Evolutionary conservation across 78 protist species (phyloP), one percentile per base, ranked within the genome.

Genomic region (Chrysochromulina parva): DNA sequence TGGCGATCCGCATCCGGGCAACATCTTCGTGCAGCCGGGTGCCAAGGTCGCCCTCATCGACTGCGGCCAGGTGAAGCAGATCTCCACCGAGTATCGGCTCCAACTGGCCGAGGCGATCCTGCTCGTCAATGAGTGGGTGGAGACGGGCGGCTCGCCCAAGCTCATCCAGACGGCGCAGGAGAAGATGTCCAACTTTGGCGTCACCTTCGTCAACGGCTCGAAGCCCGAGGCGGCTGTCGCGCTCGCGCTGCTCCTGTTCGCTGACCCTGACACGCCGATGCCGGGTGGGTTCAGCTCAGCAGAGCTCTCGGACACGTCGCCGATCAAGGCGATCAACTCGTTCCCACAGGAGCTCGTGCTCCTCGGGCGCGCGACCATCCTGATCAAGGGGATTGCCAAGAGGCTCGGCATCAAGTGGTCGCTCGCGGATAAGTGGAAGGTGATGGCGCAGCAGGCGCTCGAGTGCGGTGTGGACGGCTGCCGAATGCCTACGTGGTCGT

Each of bases 11-110:
- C 88, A 84, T n/a, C 88, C 88, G 11, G 88, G 88, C 19, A 84
- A 84, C 28, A 57, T 84, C 66, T 60, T 84, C n/a, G 26, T 84
- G 50, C 4, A 14, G 52, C 67, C 9, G 57, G 53, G 65, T 16
- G 88, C 52, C 2, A 2, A 13, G 17, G 82, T 93, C 26, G 95
- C 93, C 13, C 90, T 93, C 9, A 81, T 93, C 67, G 95, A 93
- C 89, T 93, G 60, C 57, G 95, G 95, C 6, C 95, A 93, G 84
- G 95, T 93, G 59, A 90, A 93, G 89, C 54, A n/a, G n/a, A n/a
- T 85, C 48, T 28, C 88, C 4, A n/a, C 13, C 26, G 10, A 0
- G 6, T 2, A 0, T 19, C 59, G 82, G 48, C 57, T 50, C 26
- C 1, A 11, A 28, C 50, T 78, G 19, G 86, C 60, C 4, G 19